A percentile compares a stretch with the other conserved stretches of the same genome.
Evolutionary conservation across 306 rosid genomes (phyloP).

Genomic region (Clitoria ternatea): DNA sequence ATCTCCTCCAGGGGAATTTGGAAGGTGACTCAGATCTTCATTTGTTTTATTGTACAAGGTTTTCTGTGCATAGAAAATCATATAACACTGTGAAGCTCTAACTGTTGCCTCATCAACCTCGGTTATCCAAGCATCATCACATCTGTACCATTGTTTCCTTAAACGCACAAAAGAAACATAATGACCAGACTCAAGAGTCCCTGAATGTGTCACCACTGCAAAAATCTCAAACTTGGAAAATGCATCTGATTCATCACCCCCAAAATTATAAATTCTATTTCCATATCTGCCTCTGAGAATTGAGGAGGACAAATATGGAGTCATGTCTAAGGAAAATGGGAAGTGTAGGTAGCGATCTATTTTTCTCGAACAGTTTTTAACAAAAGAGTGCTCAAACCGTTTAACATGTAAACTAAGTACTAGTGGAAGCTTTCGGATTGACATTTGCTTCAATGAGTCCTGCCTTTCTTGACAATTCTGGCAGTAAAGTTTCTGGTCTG

Average conservation of each 20-base stretch:
- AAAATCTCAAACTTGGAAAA: constrained; percentile 67
- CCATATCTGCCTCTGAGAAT: constrained; percentile 78
- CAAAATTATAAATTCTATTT: constrained; percentile 69
- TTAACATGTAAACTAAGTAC: constrained; percentile 81
- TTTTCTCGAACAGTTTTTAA: constrained; percentile 60
- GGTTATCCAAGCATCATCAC: constrained; percentile 89
- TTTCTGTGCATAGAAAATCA: constrained; percentile 83
- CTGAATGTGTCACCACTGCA: constrained; percentile 82
- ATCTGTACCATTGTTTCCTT: constrained; percentile 71
- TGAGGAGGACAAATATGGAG: constrained; percentile 75
- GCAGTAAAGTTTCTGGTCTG: constrained; percentile 90
- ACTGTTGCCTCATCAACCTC: constrained; percentile 79
- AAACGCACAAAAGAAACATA: constrained; percentile 71
- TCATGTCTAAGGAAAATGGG: constrained; percentile 83
- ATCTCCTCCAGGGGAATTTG: constrained; percentile 44
- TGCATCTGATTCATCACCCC: constrained; percentile 62
- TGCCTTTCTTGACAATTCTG: constrained; percentile 63
- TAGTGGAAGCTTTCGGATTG: constrained; percentile 71
- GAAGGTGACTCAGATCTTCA: constrained; percentile 45
- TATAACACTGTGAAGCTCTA: constrained; percentile 84
- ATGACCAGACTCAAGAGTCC: constrained; percentile 85
- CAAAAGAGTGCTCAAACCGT: constrained; percentile 75
- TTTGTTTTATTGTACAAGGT: constrained; percentile 39
- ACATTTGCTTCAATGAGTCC: constrained; percentile 78
- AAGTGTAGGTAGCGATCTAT: constrained; percentile 70